These are phyloP conservation scores for Lenzites betulinus DNA, from an alignment of 768 basidiomycete species.

Conservation along the genomic window DNA sequence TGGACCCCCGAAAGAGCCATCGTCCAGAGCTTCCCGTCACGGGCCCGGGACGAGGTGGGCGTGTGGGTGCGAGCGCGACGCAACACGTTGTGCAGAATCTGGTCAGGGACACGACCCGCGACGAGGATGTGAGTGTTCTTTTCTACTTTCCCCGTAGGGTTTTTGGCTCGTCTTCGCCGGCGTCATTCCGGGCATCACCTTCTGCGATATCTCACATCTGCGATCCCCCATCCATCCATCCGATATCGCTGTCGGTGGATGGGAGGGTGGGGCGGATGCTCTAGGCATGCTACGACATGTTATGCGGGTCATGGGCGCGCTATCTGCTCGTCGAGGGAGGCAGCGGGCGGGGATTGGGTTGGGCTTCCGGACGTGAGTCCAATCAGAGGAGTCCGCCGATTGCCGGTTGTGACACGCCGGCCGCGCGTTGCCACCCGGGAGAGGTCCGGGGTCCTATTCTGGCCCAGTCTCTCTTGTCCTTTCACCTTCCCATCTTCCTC, in stretches of 20 bases:
- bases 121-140: slow-evolving; percentile 84
- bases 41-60: slow-evolving; percentile 91
- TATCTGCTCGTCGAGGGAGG: slow-evolving; percentile 8
- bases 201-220: slow-evolving; percentile 17
- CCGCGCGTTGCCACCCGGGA: slow-evolving; percentile 27
- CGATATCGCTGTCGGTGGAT: slow-evolving; percentile 15
- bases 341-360: not conserved
- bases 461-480: slow-evolving; percentile 17
- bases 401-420: slow-evolving; percentile 26
- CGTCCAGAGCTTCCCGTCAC: slow-evolving; percentile 91
- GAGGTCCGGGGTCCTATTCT: slow-evolving; percentile 18
- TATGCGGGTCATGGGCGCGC: not conserved
- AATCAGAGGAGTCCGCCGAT: slow-evolving; percentile 16
- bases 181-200: slow-evolving; percentile 12
- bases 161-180: slow-evolving; percentile 14
- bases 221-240: slow-evolving; percentile 22
- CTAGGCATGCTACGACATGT: not conserved
- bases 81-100: slow-evolving; percentile 96
- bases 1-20: slow-evolving; percentile 89
- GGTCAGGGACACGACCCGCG: slow-evolving; percentile 86
- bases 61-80: slow-evolving; percentile 95
- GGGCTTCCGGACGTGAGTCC: not conserved
- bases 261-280: not conserved
- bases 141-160: slow-evolving; percentile 25
- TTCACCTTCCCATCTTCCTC: slow-evolving; percentile 19